Base-by-base conservation (phyloP, 2,329 filamentous ascomycete species). In the Beauveria sp. region DNA sequence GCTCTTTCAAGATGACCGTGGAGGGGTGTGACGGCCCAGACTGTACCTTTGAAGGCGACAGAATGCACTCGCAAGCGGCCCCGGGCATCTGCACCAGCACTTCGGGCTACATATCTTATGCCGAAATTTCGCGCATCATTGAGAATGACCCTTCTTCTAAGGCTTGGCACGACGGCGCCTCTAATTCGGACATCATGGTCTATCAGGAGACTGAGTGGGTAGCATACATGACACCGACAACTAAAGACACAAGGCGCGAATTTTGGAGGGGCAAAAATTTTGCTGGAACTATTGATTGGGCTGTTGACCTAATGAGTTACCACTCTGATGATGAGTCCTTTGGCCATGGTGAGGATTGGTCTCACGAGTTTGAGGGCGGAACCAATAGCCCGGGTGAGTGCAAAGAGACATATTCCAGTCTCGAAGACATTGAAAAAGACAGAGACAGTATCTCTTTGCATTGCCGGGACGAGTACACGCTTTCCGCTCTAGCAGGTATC, bases 31-130 rank as follows among this genome's bases (percentile, higher is more conserved):
- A 49, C 4, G 65, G 66, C 1, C 64, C 63, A 7, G 38, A 54
- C 42, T 71, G 70, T 54, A 61, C 61, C 0, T 72, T 61, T 49
- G 47, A 60, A 0, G 71, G 71, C 5, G 38, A 60, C 9, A 42
- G 56, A 3, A 28, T 49, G 10, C 52, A 64, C 0, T 72, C 70
- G 0, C 12, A 53, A 1, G 70, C 70, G 0, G 56, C 38, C 5
- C 58, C 60, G 9, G 72, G 71, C 3, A 45, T 26, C 1, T 74
- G 72, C 61, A 74, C 72, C 1, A 57, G 60, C 1, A 70, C 67
- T 1, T 62, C 61, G 1, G 72, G 72, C 1, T 73, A 73, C 34
- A 67, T 74, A 12, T 58, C 69, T 7, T 64, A 71, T 53, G 67
- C 65, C 14, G 72, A 73, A 62, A 71, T 74, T 26, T n/a, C 66